phyloP scores from a whole-genome alignment of 179 eudicot genomes.

The Amaranthus tricolor region DNA sequence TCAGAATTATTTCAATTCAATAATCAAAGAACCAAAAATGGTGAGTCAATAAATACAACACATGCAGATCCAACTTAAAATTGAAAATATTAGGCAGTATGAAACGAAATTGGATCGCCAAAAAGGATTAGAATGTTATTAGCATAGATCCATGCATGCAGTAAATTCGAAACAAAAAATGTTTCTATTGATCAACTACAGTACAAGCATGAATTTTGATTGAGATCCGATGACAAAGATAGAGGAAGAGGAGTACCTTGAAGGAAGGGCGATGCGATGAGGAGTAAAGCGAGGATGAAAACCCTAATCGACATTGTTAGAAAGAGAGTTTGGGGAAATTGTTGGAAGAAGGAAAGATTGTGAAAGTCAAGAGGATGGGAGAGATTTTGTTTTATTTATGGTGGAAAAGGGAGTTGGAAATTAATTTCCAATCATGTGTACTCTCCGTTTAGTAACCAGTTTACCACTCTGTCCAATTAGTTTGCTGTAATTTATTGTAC shows the following conservation, averaged over 20 bases:
- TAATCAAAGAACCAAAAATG: not conserved
- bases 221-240: slow-evolving; percentile 26
- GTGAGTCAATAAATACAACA: not conserved
- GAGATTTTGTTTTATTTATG: slow-evolving; percentile 7
- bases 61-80: slow-evolving; percentile 28
- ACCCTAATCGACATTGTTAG: slow-evolving; percentile 44
- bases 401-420: not conserved
- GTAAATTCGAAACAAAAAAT: not conserved
- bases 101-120: not conserved
- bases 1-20: not conserved
- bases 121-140: not conserved
- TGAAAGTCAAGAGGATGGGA: not conserved
- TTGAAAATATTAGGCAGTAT: not conserved
- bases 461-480: no score
- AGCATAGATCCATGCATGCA: slow-evolving; percentile 26
- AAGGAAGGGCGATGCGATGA: slow-evolving; percentile 53
- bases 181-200: not conserved
- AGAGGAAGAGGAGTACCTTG: slow-evolving; percentile 36
- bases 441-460: no score
- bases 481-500: no score
- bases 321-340: not conserved
- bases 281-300: slow-evolving; percentile 49
- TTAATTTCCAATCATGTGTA: no score
- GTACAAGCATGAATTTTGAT: not conserved
- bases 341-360: not conserved